phyloP scores from a whole-genome alignment of 176 grass and related monocot genomes.

The Echinochloa phyllopogon region DNA sequence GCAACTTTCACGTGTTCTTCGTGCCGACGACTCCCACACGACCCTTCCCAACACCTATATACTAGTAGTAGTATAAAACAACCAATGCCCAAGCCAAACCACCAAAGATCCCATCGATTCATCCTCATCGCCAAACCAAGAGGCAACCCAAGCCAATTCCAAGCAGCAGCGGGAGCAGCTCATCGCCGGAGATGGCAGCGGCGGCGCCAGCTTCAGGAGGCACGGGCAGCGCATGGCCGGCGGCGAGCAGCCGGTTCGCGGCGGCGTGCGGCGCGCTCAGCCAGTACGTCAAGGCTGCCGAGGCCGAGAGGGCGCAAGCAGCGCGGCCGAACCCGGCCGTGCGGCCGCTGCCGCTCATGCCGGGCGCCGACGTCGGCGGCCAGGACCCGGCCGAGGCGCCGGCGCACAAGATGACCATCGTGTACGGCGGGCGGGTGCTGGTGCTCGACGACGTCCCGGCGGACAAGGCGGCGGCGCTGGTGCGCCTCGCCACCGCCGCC shows the following conservation, averaged over 20 bases:
- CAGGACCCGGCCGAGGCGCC: neutral
- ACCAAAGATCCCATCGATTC: neutral
- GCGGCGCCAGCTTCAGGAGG: neutral
- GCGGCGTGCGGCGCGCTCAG: slow-evolving; percentile 57
- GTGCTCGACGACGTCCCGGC: neutral
- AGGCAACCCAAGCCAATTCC: neutral
- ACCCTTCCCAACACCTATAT: neutral
- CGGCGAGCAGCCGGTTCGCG: slow-evolving; percentile 36
- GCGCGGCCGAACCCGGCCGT: neutral
- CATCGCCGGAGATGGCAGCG: slow-evolving; percentile 7
- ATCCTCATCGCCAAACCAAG: neutral
- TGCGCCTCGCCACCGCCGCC: neutral
- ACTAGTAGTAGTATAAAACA: neutral
- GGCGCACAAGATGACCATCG: neutral
- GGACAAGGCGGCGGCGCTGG: neutral
- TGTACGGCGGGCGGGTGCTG: neutral
- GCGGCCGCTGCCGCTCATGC: slow-evolving; percentile 39
- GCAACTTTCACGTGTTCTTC: slow-evolving; percentile 30
- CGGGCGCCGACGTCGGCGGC: slow-evolving; percentile 36
- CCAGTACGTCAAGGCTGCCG: slow-evolving; percentile 60
- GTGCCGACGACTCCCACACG: neutral
- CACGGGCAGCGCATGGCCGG: neutral
- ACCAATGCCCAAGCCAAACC: neutral
- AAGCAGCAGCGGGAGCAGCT: neutral
- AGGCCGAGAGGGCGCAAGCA: slow-evolving; percentile 25